Evolutionary conservation across 202 grass and related monocot species (phyloP).

Genomic region (Bolboschoenoplectus hybrid): DNA sequence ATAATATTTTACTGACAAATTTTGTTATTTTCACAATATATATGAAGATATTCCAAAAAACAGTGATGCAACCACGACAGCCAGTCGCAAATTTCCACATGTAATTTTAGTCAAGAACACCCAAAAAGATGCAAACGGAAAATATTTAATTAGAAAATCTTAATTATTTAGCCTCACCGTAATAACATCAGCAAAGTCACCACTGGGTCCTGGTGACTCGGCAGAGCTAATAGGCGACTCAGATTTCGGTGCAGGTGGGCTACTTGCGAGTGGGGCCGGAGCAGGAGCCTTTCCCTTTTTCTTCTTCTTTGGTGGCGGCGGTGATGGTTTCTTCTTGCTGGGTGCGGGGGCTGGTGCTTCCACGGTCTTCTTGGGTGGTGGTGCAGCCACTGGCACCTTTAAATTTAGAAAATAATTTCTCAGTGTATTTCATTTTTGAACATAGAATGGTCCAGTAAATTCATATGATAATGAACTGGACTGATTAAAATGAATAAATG

Average conservation of each 20-base stretch:
- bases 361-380: background rate
- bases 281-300: slow-evolving; percentile 15
- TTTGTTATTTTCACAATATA: background rate
- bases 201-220: background rate
- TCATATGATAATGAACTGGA: background rate
- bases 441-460: background rate
- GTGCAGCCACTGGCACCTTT: slow-evolving; percentile 15
- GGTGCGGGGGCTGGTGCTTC: slow-evolving; percentile 23
- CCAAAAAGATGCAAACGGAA: background rate
- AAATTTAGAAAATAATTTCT: background rate
- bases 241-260: background rate
- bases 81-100: background rate
- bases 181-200: background rate
- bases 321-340: slow-evolving; percentile 2
- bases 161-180: background rate
- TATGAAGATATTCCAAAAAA: background rate
- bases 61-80: background rate
- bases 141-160: background rate
- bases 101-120: background rate
- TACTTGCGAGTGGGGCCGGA: slow-evolving; percentile 2
- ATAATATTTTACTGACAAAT: background rate
- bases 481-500: background rate
- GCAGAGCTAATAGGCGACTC: background rate
- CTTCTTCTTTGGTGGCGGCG: slow-evolving; percentile 39
- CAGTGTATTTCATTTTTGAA: background rate